Evolutionary conservation across 2,329 filamentous ascomycete species (phyloP).

Genomic region (Alternaria panax): DNA sequence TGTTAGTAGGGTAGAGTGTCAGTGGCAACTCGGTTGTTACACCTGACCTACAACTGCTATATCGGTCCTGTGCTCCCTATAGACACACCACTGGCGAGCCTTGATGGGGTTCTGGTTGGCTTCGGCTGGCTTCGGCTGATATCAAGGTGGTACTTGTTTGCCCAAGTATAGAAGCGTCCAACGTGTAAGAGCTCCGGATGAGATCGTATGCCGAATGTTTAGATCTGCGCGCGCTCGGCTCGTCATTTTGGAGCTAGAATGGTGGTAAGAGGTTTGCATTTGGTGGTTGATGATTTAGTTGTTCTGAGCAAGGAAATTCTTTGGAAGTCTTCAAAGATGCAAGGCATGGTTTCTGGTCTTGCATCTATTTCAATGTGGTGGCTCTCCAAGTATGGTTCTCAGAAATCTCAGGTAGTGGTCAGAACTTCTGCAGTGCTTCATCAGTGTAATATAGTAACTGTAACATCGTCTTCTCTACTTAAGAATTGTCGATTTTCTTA

Average conservation of each 20-base stretch:
- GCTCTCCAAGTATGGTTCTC: neutral
- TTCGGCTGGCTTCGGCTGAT: too few relatives aligned
- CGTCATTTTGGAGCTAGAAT: neutral
- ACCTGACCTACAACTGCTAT: too few relatives aligned
- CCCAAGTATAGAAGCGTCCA: neutral
- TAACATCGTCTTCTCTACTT: neutral
- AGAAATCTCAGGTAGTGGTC: neutral
- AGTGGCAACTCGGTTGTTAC: too few relatives aligned
- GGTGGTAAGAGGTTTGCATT: neutral
- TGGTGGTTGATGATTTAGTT: neutral
- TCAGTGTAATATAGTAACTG: neutral
- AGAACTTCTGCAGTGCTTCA: neutral
- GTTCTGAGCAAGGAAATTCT: neutral
- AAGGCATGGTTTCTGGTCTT: neutral
- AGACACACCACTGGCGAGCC: too few relatives aligned
- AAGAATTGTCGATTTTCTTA: neutral
- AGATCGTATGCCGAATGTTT: conserved; percentile 4
- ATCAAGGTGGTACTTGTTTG: too few relatives aligned
- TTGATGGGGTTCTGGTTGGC: too few relatives aligned
- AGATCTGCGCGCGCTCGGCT: neutral
- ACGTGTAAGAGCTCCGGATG: conserved; percentile 7
- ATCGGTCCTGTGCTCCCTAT: too few relatives aligned
- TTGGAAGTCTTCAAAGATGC: neutral
- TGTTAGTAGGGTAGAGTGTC: too few relatives aligned
- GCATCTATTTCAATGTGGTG: neutral